Base-by-base conservation (phyloP, 2,329 filamentous ascomycete species). In the Phoma herbarum region DNA sequence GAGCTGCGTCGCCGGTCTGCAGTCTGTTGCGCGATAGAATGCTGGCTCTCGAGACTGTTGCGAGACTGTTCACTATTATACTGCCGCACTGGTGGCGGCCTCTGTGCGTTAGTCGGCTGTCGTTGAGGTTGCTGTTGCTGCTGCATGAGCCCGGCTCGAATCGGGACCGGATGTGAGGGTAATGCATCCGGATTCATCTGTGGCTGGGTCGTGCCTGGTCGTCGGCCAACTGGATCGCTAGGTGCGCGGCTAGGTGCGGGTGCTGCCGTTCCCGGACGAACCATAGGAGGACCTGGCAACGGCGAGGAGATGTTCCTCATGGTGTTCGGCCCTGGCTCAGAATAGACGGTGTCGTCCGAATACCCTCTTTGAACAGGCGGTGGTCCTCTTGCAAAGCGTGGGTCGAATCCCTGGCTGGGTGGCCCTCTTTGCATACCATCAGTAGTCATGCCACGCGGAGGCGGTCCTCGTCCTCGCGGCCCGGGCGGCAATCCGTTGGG, bases 141-240 rank as follows among this genome's bases (percentile, higher is more conserved):
- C 54, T 76, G 72, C 64, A 78, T 79, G 12, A 84, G 76, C 1
- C 85, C 85, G 7, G 82, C 79, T 25, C 85, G 79, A 43, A 86
- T 81, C 9, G 85, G 85, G 11, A 73, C 76, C 25, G 85, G 85
- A 64, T 87, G 85, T 44, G 82, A 77, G 28, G 85, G 84, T 14
- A 86, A 77, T 9, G 83, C 77, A 72, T 87, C 85, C 2, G 84
- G 83, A 46, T 85, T 84, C 53, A 73, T 77, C 25, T 55, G 62
- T n/a, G 72, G 65, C 50, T 74, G 74, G 29, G 70, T 44, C 78
- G 82, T 73, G 82, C 76, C 37, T 80, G 73, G 68, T 52, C 72
- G 65, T 35, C 70, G 72, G 20, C 64, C 68, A 11, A 75, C 44
- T 16, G 71, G 68, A 57, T 75, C 73, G 41, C 61, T 69, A 3